Evolutionary conservation across 2,329 filamentous ascomycete genomes (phyloP).

Genomic region (Blastomyces parvus): DNA sequence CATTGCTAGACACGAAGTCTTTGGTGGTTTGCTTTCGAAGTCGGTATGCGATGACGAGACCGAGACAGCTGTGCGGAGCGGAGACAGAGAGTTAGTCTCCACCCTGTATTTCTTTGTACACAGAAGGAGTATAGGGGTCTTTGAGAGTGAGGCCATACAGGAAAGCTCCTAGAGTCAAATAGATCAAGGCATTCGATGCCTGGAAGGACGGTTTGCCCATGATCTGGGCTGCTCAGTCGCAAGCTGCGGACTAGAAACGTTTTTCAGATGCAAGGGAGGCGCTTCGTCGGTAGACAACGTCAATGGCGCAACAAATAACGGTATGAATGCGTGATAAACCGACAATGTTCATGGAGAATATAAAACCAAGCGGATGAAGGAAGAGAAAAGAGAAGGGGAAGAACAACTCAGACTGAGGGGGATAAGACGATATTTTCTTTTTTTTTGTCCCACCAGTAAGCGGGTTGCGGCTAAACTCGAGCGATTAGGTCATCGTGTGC

Average conservation of each 20-base stretch:
- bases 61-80: conserved; percentile 47
- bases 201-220: conserved; percentile 68
- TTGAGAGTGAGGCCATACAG: conserved; percentile 46
- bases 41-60: conserved; percentile 49
- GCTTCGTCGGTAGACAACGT: background rate
- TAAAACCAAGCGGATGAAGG: conserved; percentile 9
- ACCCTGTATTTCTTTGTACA: too few relatives aligned
- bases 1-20: conserved; percentile 65
- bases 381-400: conserved; percentile 5
- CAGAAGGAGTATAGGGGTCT: conserved; percentile 8
- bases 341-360: background rate
- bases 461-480: background rate
- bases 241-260: background rate
- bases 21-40: conserved; percentile 55
- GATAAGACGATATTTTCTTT: background rate
- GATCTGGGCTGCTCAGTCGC: background rate
- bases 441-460: background rate
- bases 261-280: background rate
- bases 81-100: conserved; percentile 1
- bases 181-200: conserved; percentile 77
- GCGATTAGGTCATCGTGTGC: background rate
- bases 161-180: conserved; percentile 67
- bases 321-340: background rate
- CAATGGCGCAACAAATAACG: too few relatives aligned
- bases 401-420: background rate